Evolutionary conservation across 257 asterid species (phyloP), one percentile per base, ranked within the genome.

Genomic region (Osmanthus fragrans): DNA sequence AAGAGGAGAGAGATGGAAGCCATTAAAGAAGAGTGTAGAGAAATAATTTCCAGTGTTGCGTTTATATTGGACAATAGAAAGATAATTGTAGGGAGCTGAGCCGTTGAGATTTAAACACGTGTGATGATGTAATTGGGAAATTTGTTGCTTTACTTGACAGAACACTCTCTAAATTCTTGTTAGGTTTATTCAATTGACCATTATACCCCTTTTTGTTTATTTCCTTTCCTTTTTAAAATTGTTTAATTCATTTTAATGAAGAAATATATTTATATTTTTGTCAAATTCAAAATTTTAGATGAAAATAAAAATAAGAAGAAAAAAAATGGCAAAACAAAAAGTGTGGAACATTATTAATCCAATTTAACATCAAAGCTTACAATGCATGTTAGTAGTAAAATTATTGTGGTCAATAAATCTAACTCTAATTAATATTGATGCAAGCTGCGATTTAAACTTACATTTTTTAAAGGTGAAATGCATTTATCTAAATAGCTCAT

Each of bases 61-160:
- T 63, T 77, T 84, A 77, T 86, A 84, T 49, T 75, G 75, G 71
- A 42, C 21, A 21, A 32, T 37, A 73, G 60, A 42, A 21, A 21
- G 72, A 32, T 25, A 70, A 40, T 1, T 78, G 73, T 85, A 84
- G 74, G 79, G 70, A 73, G 29, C 21, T 25, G 13, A 64, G 69
- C 86, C 19, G 79, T 2, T 87, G 15, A 2, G 75, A 74, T 73
- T n/a, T 58, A 40, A 73, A 63, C 89, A 83, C 96, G 96, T 87
- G 90, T 76, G 27, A 16, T 36, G 70, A 36, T 23, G 45, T 64
- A 37, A 13, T 40, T 34, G 21, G 39, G 7, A 18, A 18, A 79
- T 25, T 74, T 64, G 76, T 71, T 47, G 39, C 40, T 3, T 25
- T 37, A 5, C 25, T 60, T 21, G 67, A 77, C 77, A n/a, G 33